Evolutionary conservation across 2,329 filamentous ascomycete species (phyloP).

Genomic region (Oidium heveae): DNA sequence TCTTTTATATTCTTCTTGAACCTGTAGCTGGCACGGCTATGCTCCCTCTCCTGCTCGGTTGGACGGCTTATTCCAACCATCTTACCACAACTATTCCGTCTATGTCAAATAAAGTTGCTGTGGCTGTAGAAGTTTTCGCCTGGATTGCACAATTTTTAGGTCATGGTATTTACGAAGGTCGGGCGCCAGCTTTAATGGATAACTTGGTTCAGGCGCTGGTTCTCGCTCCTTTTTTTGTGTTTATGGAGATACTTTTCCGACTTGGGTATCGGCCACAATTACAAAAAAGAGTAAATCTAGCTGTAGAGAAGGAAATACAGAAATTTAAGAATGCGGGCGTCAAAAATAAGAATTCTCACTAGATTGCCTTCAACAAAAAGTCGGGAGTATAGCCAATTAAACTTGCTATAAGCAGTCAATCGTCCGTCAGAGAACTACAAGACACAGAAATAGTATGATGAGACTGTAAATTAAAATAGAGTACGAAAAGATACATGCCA

Average conservation of each 20-base stretch:
- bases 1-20: slow-evolving; percentile 75
- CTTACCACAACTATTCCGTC: slow-evolving; percentile 26
- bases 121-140: slow-evolving; percentile 41
- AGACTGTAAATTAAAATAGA: too few relatives aligned
- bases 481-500: too few relatives aligned
- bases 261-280: slow-evolving; percentile 78
- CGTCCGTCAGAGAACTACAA: too few relatives aligned
- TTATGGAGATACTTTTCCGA: slow-evolving; percentile 79
- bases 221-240: slow-evolving; percentile 86
- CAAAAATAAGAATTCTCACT: slow-evolving; percentile 26
- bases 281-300: slow-evolving; percentile 53
- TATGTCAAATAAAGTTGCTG: slow-evolving; percentile 28
- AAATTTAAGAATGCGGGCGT: slow-evolving; percentile 39
- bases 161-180: slow-evolving; percentile 68
- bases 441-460: too few relatives aligned
- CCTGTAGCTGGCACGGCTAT: slow-evolving; percentile 68
- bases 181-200: slow-evolving; percentile 71
- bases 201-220: slow-evolving; percentile 82
- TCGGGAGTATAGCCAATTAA: too few relatives aligned
- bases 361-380: not conserved
- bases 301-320: slow-evolving; percentile 48
- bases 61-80: slow-evolving; percentile 52
- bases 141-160: slow-evolving; percentile 87
- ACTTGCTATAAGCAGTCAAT: too few relatives aligned
- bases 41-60: slow-evolving; percentile 48